Conservation (phyloP, 257 asterid genomes). For the Jasminum sambac region DNA sequence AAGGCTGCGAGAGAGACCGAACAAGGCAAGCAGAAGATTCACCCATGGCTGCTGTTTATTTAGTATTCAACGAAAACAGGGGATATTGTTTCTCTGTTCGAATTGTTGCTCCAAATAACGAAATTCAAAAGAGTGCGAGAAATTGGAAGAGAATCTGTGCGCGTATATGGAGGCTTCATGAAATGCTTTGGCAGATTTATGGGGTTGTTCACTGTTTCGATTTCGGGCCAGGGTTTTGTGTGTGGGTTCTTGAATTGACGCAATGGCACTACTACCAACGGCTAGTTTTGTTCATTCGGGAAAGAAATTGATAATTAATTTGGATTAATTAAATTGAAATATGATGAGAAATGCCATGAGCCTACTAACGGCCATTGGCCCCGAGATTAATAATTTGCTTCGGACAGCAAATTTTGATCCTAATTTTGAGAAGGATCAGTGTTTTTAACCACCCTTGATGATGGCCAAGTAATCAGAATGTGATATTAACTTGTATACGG, state of each 20-base stretch:
- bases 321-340: neutral
- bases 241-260: neutral
- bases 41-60: slow-evolving; percentile 41
- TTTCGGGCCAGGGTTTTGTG: neutral
- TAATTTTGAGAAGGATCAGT: neutral
- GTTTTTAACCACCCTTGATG: too few relatives aligned
- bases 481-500: too few relatives aligned
- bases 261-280: slow-evolving; percentile 18
- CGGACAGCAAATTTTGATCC: neutral
- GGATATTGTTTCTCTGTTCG: too few relatives aligned
- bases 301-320: neutral
- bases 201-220: too few relatives aligned
- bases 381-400: neutral
- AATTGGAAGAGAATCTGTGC: neutral
- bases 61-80: too few relatives aligned
- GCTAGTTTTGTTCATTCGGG: slow-evolving; percentile 1
- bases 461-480: too few relatives aligned
- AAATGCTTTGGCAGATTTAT: neutral
- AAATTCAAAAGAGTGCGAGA: slow-evolving; percentile 19
- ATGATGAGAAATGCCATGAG: neutral
- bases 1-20: slow-evolving; percentile 60
- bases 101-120: neutral
- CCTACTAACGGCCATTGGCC: neutral
- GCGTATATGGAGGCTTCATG: neutral
- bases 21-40: slow-evolving; percentile 63